A percentile compares a stretch with the other conserved stretches of the same genome.
Conservation (phyloP, 2,329 filamentous ascomycete species). For the Orbilia brochopaga region DNA sequence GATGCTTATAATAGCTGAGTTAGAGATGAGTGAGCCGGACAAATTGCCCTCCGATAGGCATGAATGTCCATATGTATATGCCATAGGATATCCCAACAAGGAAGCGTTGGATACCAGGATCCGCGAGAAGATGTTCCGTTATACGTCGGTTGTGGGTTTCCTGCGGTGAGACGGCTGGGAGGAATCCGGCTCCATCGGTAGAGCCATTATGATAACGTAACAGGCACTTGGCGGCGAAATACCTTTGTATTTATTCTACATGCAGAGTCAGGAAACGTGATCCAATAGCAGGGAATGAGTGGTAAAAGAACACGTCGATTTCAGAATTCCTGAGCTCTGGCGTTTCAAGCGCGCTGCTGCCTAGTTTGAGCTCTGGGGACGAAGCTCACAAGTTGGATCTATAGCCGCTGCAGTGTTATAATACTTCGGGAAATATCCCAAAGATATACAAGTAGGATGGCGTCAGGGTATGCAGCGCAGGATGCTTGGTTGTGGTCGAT, state of each 20-base stretch:
- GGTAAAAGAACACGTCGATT: conserved; percentile 1
- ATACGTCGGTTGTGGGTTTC: too few species aligned
- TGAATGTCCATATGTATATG: too few species aligned
- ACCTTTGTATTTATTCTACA: not conserved
- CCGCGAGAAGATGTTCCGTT: too few species aligned
- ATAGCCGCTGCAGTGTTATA: not conserved
- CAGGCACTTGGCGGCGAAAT: not conserved
- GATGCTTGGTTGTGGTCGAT: not conserved
- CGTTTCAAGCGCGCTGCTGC: not conserved
- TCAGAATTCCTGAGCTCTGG: not conserved
- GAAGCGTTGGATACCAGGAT: too few species aligned
- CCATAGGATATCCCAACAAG: too few species aligned
- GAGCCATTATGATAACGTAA: not conserved
- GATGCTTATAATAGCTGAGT: too few species aligned
- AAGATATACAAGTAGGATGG: not conserved
- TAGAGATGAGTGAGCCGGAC: too few species aligned
- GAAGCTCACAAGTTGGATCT: not conserved
- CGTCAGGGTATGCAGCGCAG: not conserved
- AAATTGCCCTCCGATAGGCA: too few species aligned
- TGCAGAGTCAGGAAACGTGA: not conserved
- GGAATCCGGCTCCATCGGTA: too few species aligned
- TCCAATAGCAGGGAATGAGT: not conserved
- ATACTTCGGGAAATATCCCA: not conserved
- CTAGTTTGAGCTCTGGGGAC: not conserved
- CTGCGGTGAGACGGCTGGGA: too few species aligned